A percentile compares a stretch with the other conserved stretches of the same genome.
Conservation (phyloP, 1,139 yeast species). For the Nakaseomyces kungkrabaensis region DNA sequence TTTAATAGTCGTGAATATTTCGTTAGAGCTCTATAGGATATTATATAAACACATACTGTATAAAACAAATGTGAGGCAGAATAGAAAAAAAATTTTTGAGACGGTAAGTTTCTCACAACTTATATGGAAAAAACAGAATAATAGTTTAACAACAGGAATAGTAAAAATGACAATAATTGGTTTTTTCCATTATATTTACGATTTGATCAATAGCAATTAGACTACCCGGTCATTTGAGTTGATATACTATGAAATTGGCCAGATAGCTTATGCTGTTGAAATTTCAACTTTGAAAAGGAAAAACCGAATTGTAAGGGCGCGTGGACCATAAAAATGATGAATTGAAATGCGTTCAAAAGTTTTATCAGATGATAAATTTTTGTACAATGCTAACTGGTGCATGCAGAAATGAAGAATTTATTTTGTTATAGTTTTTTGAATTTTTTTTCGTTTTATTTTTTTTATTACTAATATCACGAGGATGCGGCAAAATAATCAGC, state of each 20-base stretch:
- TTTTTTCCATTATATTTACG: background rate
- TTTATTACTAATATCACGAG: background rate
- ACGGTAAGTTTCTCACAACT: background rate
- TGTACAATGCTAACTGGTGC: too few species aligned
- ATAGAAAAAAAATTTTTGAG: background rate
- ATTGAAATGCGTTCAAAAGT: too few species aligned
- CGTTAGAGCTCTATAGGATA: slow-evolving; percentile 1
- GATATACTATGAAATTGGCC: too few species aligned
- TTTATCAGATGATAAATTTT: too few species aligned
- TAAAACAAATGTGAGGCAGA: background rate
- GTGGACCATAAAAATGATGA: too few species aligned
- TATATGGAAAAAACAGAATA: background rate
- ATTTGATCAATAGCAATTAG: background rate
- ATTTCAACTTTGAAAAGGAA: background rate
- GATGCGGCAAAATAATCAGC: slow-evolving; percentile 12
- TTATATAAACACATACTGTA: background rate
- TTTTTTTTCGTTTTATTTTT: too few species aligned
- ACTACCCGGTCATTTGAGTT: too few species aligned
- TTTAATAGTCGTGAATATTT: background rate
- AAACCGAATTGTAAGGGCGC: background rate
- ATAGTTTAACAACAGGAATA: background rate
- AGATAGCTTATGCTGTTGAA: too few species aligned
- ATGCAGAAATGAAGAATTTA: too few species aligned
- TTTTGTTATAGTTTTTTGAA: too few species aligned
- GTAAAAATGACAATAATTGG: background rate